Conservation (phyloP, 345 rosid species). For the Arabis hirsuta region DNA sequence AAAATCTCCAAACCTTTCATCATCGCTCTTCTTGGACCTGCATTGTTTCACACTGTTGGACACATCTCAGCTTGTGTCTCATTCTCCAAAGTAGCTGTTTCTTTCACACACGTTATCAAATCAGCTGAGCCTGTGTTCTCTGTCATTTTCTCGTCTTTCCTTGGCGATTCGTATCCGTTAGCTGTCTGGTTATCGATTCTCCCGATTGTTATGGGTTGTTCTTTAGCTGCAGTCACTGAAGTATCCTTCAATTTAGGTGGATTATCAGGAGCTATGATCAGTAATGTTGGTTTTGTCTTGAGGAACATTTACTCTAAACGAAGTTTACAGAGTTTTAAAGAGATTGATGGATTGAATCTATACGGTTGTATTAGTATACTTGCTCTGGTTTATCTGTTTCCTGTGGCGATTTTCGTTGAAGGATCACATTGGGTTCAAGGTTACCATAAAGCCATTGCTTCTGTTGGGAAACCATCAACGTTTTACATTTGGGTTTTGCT, state of each 20-base stretch:
- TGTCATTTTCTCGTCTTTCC: slow-evolving; percentile 84
- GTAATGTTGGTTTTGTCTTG: slow-evolving; percentile 90
- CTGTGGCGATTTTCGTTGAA: slow-evolving; percentile 84
- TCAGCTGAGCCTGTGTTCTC: slow-evolving; percentile 98
- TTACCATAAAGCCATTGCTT: slow-evolving; percentile 70
- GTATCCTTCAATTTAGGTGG: slow-evolving; percentile 89
- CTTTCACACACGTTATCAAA: slow-evolving; percentile 97
- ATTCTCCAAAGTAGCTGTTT: slow-evolving; percentile 96
- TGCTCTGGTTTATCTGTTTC: slow-evolving; percentile 74
- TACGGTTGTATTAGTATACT: slow-evolving; percentile 87
- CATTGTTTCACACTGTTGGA: slow-evolving; percentile 92
- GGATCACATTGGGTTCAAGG: slow-evolving; percentile 93
- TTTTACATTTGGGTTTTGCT: slow-evolving; percentile 90
- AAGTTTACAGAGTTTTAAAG: slow-evolving; percentile 80
- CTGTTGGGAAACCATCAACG: slow-evolving; percentile 67
- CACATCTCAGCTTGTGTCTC: slow-evolving; percentile 98
- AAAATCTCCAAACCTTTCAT: slow-evolving; percentile 84
- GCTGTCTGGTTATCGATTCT: slow-evolving; percentile 92
- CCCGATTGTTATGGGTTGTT: slow-evolving; percentile 91
- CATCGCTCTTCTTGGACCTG: slow-evolving; percentile 91
- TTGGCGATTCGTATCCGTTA: slow-evolving; percentile 84
- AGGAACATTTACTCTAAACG: slow-evolving; percentile 85
- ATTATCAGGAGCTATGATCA: slow-evolving; percentile 91
- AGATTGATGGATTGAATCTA: slow-evolving; percentile 85
- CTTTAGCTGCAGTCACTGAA: slow-evolving; percentile 93